Evolutionary conservation across 1,284 basidiomycete species (phyloP).

Genomic region (Ustilago shanxiensis): DNA sequence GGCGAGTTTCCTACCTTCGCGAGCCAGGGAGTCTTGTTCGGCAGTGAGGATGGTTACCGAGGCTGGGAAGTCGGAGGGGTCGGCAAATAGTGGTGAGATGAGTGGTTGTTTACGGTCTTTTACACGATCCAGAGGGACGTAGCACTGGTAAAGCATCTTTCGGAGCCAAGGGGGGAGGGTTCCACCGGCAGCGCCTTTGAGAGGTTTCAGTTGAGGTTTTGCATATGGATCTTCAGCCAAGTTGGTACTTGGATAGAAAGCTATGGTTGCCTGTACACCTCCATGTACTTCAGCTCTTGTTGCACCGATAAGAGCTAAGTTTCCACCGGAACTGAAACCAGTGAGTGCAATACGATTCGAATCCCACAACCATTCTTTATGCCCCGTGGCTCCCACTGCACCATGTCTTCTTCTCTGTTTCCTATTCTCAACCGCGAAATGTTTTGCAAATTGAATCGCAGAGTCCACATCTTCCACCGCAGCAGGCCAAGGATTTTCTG

Average conservation of each 20-base stretch:
- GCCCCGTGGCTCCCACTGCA: constrained; percentile 27
- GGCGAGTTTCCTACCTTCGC: constrained; percentile 39
- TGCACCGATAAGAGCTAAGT: constrained; percentile 44
- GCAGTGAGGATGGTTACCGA: constrained; percentile 49
- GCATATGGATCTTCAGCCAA: constrained; percentile 49
- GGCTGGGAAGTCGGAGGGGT: constrained; percentile 29
- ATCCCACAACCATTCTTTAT: constrained; percentile 49
- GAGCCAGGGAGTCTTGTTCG: constrained; percentile 46
- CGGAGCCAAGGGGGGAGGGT: constrained; percentile 44
- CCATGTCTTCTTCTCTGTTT: constrained; percentile 38
- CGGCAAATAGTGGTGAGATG: constrained; percentile 50
- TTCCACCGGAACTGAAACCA: constrained; percentile 55
- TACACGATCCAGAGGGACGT: constrained; percentile 32
- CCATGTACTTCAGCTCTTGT: constrained; percentile 28
- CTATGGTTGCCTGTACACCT: constrained; percentile 40
- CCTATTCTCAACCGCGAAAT: constrained; percentile 33
- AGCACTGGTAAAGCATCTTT: constrained; percentile 44
- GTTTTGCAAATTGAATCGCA: constrained; percentile 75
- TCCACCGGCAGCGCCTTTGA: constrained; percentile 43
- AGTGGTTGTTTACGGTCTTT: constrained; percentile 44
- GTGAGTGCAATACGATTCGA: constrained; percentile 43
- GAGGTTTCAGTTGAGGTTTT: constrained; percentile 47
- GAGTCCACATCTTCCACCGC: constrained; percentile 81
- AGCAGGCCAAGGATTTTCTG: constrained; percentile 80
- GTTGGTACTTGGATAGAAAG: constrained; percentile 59